A percentile compares a stretch with the other conserved stretches of the same genome.
phyloP scores from a whole-genome alignment of 768 basidiomycete genomes.

The Hericium erinaceus region DNA sequence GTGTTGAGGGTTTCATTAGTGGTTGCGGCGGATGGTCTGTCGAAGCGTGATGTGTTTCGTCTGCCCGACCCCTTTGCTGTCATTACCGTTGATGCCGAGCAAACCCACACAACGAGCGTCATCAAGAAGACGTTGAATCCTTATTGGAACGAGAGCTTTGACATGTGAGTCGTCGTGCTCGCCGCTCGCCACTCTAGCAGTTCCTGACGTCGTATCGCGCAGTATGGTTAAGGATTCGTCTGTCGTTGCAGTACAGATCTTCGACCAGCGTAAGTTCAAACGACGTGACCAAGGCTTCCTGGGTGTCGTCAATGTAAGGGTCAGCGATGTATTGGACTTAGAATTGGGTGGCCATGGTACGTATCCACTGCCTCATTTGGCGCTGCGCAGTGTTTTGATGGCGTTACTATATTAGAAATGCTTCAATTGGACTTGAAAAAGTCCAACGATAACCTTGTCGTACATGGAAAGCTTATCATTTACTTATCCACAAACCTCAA shows the following conservation, averaged over 20 bases:
- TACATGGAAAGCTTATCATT: conserved; percentile 95
- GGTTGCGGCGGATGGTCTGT: conserved; percentile 89
- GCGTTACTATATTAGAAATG: conserved; percentile 50
- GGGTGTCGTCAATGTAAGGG: conserved; percentile 92
- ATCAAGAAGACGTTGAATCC: conserved; percentile 94
- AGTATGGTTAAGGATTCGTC: conserved; percentile 98
- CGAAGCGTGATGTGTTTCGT: conserved; percentile 92
- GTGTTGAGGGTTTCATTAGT: conserved; percentile 40
- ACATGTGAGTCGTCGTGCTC: conserved; percentile 55
- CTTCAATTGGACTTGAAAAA: conserved; percentile 94
- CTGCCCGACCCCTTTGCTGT: conserved; percentile 98
- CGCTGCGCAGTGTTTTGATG: not conserved
- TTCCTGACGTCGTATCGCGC: conserved; percentile 4
- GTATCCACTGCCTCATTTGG: not conserved
- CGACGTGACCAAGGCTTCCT: conserved; percentile 95
- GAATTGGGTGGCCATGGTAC: conserved; percentile 92
- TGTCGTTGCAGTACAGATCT: conserved; percentile 95
- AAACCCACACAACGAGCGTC: conserved; percentile 93
- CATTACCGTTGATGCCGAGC: conserved; percentile 95
- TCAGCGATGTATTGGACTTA: conserved; percentile 84
- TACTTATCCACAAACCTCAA: conserved; percentile 89
- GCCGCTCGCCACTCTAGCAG: not conserved
- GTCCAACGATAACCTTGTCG: conserved; percentile 97
- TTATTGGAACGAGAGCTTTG: conserved; percentile 98
- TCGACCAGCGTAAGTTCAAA: conserved; percentile 99